phyloP scores from a whole-genome alignment of 164 flowering plant species.

The Magnolia kwangsiensis region DNA sequence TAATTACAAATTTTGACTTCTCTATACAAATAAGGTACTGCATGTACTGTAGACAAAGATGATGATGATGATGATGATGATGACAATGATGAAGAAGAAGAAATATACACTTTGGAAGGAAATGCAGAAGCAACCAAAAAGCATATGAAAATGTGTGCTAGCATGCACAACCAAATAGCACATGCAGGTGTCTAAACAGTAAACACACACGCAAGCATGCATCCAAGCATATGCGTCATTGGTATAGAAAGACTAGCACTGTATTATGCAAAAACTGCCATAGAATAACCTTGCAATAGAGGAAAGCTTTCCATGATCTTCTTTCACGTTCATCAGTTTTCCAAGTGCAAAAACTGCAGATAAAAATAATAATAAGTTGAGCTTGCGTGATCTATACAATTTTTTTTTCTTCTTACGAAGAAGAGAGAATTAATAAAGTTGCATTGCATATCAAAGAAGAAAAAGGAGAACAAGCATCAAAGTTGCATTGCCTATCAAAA shows the following conservation, averaged over 20 bases:
- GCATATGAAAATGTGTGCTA: neutral
- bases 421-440: too few species aligned
- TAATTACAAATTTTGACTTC: neutral
- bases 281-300: conserved; percentile 81
- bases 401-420: too few species aligned
- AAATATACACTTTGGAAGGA: neutral
- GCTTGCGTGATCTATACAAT: too few species aligned
- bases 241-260: neutral
- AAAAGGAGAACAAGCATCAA: too few species aligned
- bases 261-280: neutral
- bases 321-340: conserved; percentile 87
- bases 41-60: too few species aligned
- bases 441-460: too few species aligned
- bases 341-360: conserved; percentile 81
- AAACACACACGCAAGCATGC: too few species aligned
- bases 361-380: neutral
- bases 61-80: too few species aligned
- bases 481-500: too few species aligned
- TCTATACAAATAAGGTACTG: neutral
- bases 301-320: conserved; percentile 75
- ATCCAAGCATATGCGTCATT: too few species aligned
- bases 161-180: neutral
- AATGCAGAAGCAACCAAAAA: neutral
- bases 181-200: too few species aligned
- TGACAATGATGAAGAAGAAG: neutral